Percentiles rank a stretch among this genome's conserved stretches.
Evolutionary conservation across 139 green algal genomes (phyloP).

Genomic region (Yamagishiella unicocca): DNA sequence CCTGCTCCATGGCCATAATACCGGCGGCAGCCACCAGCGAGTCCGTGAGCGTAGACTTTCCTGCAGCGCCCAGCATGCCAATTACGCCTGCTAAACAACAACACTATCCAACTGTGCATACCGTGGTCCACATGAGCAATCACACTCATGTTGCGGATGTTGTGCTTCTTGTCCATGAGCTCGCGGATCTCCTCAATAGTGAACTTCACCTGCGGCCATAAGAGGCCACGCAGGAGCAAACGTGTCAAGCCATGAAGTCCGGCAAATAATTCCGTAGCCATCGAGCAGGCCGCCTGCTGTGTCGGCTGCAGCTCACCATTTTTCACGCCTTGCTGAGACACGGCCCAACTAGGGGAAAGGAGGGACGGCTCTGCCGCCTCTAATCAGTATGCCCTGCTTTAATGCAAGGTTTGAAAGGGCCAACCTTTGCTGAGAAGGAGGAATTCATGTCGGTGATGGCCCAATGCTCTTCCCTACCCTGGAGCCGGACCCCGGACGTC

Average conservation of each 20-base stretch:
- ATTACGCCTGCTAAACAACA: neutral
- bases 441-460: too few species aligned
- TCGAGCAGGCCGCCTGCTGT: neutral
- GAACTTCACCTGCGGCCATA: constrained; percentile 46
- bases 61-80: constrained; percentile 54
- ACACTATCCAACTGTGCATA: constrained; percentile 43
- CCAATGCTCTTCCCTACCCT: too few species aligned
- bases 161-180: constrained; percentile 94
- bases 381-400: neutral
- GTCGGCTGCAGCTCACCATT: constrained; percentile 43
- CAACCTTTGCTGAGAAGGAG: too few species aligned
- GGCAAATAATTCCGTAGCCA: neutral
- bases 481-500: too few species aligned
- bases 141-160: constrained; percentile 94
- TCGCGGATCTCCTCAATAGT: constrained; percentile 64
- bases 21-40: constrained; percentile 98
- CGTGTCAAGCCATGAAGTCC: neutral
- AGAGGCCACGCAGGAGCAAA: neutral
- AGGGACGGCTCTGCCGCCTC: neutral
- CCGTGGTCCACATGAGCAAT: constrained; percentile 96
- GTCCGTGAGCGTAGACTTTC: constrained; percentile 97
- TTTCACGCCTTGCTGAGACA: constrained; percentile 37
- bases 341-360: constrained; percentile 34
- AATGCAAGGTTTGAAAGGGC: constrained; percentile 17
- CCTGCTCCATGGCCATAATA: constrained; percentile 97